Conservation (phyloP, 495 filamentous ascomycete genomes). For the Penicillium paxilli region DNA sequence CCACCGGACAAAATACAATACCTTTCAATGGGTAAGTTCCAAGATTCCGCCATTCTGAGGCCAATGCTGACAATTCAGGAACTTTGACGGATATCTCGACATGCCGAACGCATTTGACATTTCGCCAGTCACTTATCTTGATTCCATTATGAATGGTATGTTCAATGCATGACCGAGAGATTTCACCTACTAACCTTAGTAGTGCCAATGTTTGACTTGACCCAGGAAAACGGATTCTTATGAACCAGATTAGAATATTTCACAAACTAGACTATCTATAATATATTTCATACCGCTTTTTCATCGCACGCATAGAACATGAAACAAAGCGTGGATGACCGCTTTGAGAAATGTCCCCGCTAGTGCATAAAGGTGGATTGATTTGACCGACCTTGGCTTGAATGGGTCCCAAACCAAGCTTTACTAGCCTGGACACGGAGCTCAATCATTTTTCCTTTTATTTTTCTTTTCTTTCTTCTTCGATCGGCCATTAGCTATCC, state of each 20-base stretch:
- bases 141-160: slow-evolving; percentile 41
- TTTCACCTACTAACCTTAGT: background rate
- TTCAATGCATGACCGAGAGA: background rate
- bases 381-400: no score
- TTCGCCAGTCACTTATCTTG: slow-evolving; percentile 35
- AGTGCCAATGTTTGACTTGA: slow-evolving; percentile 34
- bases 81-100: slow-evolving; percentile 7
- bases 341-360: no score
- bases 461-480: background rate
- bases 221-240: slow-evolving; percentile 18
- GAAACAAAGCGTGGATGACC: no score
- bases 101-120: slow-evolving; percentile 17
- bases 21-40: slow-evolving; percentile 11
- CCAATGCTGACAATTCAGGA: background rate
- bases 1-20: background rate
- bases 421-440: no score
- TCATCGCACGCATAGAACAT: no score
- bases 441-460: no score
- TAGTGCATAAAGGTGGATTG: no score
- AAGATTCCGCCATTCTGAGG: background rate
- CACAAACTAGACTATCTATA: no score
- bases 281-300: no score
- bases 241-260: background rate
- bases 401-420: no score
- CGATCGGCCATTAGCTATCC: background rate